These are phyloP conservation scores for Chaetomiaceae sp. DNA, from an alignment of 2,329 filamentous ascomycete species.

Conservation along the genomic window DNA sequence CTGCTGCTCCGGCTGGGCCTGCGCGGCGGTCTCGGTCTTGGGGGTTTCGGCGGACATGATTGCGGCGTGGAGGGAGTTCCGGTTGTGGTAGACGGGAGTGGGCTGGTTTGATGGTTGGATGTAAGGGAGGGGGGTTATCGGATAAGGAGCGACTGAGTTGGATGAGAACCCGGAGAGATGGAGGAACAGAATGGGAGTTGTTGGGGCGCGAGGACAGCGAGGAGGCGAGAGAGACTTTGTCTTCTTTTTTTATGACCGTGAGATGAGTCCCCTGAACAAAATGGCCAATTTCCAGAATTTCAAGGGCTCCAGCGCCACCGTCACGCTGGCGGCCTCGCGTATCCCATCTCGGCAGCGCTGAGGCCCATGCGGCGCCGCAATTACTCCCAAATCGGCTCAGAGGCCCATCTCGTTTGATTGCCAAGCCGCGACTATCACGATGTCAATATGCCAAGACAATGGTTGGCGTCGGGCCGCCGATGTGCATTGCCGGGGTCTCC, in stretches of 20 bases:
- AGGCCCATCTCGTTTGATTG: constrained; percentile 17
- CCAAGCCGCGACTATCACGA: constrained; percentile 19
- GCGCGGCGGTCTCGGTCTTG: not conserved
- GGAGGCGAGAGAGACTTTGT: not conserved
- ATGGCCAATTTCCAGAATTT: constrained; percentile 8
- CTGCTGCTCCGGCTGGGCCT: constrained; percentile 3
- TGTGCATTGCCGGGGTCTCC: not conserved
- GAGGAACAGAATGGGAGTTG: not conserved
- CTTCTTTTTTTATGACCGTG: constrained; percentile 1
- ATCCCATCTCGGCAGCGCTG: not conserved
- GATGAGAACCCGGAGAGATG: too few species aligned
- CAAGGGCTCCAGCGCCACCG: constrained; percentile 1
- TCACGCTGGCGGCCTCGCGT: not conserved
- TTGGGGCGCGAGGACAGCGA: not conserved
- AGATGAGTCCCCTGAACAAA: not conserved
- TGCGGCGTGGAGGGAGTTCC: not conserved
- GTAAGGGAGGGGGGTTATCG: not conserved
- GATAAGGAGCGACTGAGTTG: not conserved
- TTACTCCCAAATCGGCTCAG: not conserved
- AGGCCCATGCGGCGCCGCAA: not conserved
- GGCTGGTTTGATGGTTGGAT: not conserved
- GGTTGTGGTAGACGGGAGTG: not conserved
- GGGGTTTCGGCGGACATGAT: constrained; percentile 8
- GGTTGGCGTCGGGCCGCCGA: constrained; percentile 8
- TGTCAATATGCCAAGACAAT: constrained; percentile 19